A percentile compares a stretch with the other conserved stretches of the same genome.
phyloP scores from a whole-genome alignment of 768 basidiomycete species.

The Amanita pseudoporphyria region DNA sequence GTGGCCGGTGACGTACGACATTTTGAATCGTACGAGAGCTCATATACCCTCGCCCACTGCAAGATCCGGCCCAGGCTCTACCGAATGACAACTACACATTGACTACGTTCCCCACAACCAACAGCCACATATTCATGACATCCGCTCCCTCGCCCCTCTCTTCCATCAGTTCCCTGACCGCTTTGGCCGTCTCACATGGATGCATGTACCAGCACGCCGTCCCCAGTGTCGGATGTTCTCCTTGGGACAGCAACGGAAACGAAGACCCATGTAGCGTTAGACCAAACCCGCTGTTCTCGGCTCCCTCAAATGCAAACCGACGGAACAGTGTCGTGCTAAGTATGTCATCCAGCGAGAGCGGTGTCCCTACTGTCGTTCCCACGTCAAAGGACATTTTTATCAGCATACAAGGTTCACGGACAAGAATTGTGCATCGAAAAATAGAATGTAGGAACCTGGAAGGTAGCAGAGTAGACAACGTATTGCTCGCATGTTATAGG shows the following conservation, averaged over 20 bases:
- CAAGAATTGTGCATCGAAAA: conserved; percentile 61
- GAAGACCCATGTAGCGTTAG: conserved; percentile 38
- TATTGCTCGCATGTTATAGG: conserved; percentile 48
- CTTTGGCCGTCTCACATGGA: conserved; percentile 67
- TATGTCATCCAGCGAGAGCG: conserved; percentile 47
- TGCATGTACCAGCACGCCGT: conserved; percentile 80
- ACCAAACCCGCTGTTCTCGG: conserved; percentile 42
- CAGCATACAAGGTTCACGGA: conserved; percentile 31
- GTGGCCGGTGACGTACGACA: conserved; percentile 10
- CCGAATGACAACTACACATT: conserved; percentile 18
- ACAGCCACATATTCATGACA: conserved; percentile 62
- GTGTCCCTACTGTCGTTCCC: conserved; percentile 46
- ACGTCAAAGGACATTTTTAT: conserved; percentile 8
- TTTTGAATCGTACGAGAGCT: too few relatives aligned
- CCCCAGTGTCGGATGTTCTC: conserved; percentile 75
- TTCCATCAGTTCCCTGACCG: conserved; percentile 59
- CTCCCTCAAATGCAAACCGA: conserved; percentile 29
- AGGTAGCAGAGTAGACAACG: conserved; percentile 70
- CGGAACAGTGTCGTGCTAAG: conserved; percentile 53
- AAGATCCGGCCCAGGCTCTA: not conserved
- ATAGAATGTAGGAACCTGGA: conserved; percentile 77
- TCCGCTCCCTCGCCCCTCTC: conserved; percentile 25
- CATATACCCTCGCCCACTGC: not conserved
- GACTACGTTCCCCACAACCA: conserved; percentile 60
- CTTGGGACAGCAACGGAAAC: conserved; percentile 77